Evolutionary conservation across 2,329 filamentous ascomycete genomes (phyloP), one percentile per base, ranked within the genome.

Genomic region (Chrysoporthe austroafricana): DNA sequence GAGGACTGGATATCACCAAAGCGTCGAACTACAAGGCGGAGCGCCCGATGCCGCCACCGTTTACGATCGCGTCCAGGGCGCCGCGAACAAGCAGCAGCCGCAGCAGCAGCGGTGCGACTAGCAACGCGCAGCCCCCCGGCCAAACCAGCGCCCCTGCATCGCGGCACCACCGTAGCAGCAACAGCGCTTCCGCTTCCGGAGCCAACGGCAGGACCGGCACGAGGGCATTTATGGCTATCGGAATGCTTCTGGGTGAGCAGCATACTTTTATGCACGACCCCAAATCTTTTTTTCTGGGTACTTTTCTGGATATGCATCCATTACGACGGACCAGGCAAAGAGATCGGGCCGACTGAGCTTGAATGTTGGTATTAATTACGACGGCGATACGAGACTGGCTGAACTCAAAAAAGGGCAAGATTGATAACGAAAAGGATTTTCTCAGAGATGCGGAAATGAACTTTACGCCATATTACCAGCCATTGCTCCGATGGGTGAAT

Each of bases 261-360:
- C 78, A 84, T 72, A 81, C 76, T 0, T 64, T 81, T 48, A 82
- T 82, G 75, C 78, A 84, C 70, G 78, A 84, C 69, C 75, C 82
- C 8, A 79, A 84, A 70, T 84, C 79, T 3, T 83, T 84, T 84
- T 68, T 84, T 82, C 72, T 84, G 75, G 81, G 78, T 83, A 1
- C 71, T 83, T 0, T 81, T 84, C 68, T 84, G 77, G 81, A 80
- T 82, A 70, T 81, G 77, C 66, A 77, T 82, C 64, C 77, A 83
- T 71, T 81, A 77, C 65, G 66, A 77, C 9, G 36, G 36, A 39
- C 36, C 36, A 9, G 9, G 9, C 6, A 39, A 39, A 9, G 56
- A 72, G 46, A 66, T 67, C 42, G 73, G 54, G 34, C 72, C 71
- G 43, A 69, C 76, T 59, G 4, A 66, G 44, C 80, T 77, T 69